phyloP scores from a whole-genome alignment of 768 basidiomycete genomes.

The Termitomyces sp. region DNA sequence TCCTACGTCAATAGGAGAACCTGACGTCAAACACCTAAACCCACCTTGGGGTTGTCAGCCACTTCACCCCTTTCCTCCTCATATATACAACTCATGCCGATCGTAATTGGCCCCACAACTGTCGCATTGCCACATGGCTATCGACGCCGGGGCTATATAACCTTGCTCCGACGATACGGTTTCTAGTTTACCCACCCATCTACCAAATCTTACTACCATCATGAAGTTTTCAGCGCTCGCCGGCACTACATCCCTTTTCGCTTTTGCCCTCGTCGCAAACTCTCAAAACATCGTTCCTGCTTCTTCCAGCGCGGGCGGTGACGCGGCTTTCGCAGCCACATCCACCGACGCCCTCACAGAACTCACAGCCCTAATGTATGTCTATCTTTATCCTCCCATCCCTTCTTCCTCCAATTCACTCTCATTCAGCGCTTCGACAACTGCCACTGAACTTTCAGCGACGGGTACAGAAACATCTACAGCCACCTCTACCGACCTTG shows the following conservation, averaged over 20 bases:
- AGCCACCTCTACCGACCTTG: not conserved
- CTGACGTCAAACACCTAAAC: not conserved
- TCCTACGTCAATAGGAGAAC: not conserved
- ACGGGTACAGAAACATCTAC: not conserved
- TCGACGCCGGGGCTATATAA: not conserved
- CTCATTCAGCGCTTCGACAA: not conserved
- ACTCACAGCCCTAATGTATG: not conserved
- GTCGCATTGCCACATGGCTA: not conserved
- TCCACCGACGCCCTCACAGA: not conserved
- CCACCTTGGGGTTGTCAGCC: not conserved
- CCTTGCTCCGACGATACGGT: not conserved
- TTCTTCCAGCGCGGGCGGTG: not conserved
- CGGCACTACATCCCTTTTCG: slow-evolving; percentile 1
- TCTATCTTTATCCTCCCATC: not conserved
- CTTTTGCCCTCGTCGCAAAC: not conserved
- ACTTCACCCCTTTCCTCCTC: not conserved
- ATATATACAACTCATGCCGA: not conserved
- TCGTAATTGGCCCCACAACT: not conserved
- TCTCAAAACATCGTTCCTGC: not conserved
- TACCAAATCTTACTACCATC: not conserved
- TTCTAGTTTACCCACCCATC: not conserved
- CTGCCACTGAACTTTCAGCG: not conserved
- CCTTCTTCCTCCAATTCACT: not conserved
- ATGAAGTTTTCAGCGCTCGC: slow-evolving; percentile 10
- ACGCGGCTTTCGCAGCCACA: not conserved